A percentile compares a stretch with the other conserved stretches of the same genome.
Evolutionary conservation across 441 rosid genomes (phyloP).

Genomic region (Eruca vesicaria): DNA sequence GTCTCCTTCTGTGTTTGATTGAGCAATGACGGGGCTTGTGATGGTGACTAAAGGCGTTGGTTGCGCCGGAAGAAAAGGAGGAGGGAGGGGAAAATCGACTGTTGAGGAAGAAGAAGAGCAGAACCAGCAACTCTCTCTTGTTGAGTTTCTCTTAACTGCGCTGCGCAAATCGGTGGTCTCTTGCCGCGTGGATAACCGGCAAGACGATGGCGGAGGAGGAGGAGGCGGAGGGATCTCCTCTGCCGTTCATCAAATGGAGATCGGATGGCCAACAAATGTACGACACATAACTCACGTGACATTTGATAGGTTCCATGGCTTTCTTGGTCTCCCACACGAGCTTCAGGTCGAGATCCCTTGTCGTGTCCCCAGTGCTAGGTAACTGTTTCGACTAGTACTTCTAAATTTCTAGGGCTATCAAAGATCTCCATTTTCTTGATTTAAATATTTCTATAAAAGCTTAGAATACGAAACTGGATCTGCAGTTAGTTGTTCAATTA

Average conservation of each 20-base stretch:
- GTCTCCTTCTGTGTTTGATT: slow-evolving; percentile 7
- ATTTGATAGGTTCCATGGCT: slow-evolving; percentile 90
- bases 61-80: slow-evolving; percentile 46
- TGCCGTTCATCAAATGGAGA: slow-evolving; percentile 69
- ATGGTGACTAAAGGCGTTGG: slow-evolving; percentile 79
- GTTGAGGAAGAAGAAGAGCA: slow-evolving; percentile 40
- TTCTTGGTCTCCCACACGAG: slow-evolving; percentile 91
- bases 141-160: slow-evolving; percentile 65
- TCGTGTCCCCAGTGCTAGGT: slow-evolving; percentile 97
- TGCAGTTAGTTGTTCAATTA: slow-evolving; percentile 6
- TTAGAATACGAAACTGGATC: slow-evolving; percentile 27
- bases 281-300: slow-evolving; percentile 90
- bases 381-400: too few relatives aligned
- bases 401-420: too few relatives aligned
- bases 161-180: slow-evolving; percentile 84
- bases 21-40: slow-evolving; percentile 64
- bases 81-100: slow-evolving; percentile 28
- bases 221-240: slow-evolving; percentile 37
- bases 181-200: slow-evolving; percentile 61
- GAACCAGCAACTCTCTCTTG: slow-evolving; percentile 66
- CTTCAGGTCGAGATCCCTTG: slow-evolving; percentile 90
- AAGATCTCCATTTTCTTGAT: neutral
- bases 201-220: slow-evolving; percentile 26
- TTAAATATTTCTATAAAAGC: neutral
- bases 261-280: slow-evolving; percentile 93